Evolutionary conservation across 2,329 filamentous ascomycete genomes (phyloP), one percentile per base, ranked within the genome.

Genomic region (Penicillium corylophilum): DNA sequence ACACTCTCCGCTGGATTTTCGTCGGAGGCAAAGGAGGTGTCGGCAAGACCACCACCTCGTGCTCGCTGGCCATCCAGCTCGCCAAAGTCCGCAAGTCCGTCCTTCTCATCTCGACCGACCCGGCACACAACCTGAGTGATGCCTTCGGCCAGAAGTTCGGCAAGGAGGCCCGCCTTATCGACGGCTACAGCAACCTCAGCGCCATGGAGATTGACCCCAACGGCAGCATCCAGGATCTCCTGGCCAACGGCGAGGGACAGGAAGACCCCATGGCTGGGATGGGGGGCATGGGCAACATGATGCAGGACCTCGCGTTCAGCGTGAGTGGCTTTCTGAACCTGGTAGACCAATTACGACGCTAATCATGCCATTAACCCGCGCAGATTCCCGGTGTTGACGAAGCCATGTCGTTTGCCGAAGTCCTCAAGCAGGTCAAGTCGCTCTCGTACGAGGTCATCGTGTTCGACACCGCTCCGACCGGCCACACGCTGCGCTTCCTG

Each of bases 171-270:
- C 86, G 91, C 57, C 84, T 96, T 35, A 82, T 99, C 60, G 87
- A 96, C 64, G 94, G 94, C 62, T 96, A 95, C 69, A 84, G 87
- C 29, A 96, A 96, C 74, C 79, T 99, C 62, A 95, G 90, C 70
- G 94, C 94, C 57, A 99, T 99, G 94, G 94, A 99, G 76, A 97
- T 99, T 65, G 94, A 99, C 69, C 94, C 94, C 47, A 97, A 96
- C 70, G 94, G 93, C 43, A 96, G 90, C 69, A 96, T 99, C 73
- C 94, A 96, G 76, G 94, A 99, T 71, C 77, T 99, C 50, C 78
- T 99, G 57, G 88, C 89, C 9, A 90, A 90, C 16, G 89, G 89
- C 44, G 83, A 81, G 23, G 82, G 79, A 2, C 80, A 85, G 61
- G 67, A 75, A 39, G 88, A 91, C 60, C 85, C 85, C 36, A 85